Percentiles rank a stretch among this genome's conserved stretches.
These are phyloP conservation scores for Aeminium ludgeri DNA, from an alignment of 495 filamentous ascomycete species.

Conservation along the genomic window DNA sequence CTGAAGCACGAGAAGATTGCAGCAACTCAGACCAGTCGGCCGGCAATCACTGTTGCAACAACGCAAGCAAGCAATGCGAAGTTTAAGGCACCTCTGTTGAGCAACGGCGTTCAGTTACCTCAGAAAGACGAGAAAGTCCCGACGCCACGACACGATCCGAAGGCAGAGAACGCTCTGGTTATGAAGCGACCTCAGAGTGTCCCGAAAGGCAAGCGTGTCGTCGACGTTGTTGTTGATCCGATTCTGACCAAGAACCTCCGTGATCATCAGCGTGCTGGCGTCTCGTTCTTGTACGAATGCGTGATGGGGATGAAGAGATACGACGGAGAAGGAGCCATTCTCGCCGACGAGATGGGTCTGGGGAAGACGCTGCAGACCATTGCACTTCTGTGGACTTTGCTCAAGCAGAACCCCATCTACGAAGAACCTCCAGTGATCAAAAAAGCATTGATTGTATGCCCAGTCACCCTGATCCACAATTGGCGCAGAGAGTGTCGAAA, in stretches of 20 bases:
- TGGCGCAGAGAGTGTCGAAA: constrained; percentile 68
- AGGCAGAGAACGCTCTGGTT: constrained; percentile 43
- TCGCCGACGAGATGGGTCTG: constrained; percentile 73
- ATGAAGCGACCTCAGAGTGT: constrained; percentile 45
- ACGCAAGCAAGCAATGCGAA: constrained; percentile 9
- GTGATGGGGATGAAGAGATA: constrained; percentile 64
- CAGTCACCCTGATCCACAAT: constrained; percentile 62
- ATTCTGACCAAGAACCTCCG: constrained; percentile 48
- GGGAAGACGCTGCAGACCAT: constrained; percentile 73
- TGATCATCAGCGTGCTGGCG: constrained; percentile 60
- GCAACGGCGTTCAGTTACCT: constrained; percentile 34
- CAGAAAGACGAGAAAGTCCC: constrained; percentile 27
- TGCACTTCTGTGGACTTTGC: constrained; percentile 57
- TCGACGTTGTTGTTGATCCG: constrained; percentile 71
- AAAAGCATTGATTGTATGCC: constrained; percentile 69
- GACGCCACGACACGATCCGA: constrained; percentile 51
- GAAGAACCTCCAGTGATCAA: constrained; percentile 46
- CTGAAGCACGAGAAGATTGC: constrained; percentile 12
- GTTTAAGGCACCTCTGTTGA: constrained; percentile 47
- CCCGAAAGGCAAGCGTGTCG: constrained; percentile 48
- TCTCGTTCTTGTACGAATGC: constrained; percentile 68
- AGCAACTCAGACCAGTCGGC: constrained; percentile 10
- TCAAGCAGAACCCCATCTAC: constrained; percentile 65
- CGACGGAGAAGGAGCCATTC: constrained; percentile 56
- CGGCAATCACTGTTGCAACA: no score